These are phyloP conservation scores for Herpetomonas tarakana DNA, from an alignment of 208 protist genomes.

Conservation along the genomic window DNA sequence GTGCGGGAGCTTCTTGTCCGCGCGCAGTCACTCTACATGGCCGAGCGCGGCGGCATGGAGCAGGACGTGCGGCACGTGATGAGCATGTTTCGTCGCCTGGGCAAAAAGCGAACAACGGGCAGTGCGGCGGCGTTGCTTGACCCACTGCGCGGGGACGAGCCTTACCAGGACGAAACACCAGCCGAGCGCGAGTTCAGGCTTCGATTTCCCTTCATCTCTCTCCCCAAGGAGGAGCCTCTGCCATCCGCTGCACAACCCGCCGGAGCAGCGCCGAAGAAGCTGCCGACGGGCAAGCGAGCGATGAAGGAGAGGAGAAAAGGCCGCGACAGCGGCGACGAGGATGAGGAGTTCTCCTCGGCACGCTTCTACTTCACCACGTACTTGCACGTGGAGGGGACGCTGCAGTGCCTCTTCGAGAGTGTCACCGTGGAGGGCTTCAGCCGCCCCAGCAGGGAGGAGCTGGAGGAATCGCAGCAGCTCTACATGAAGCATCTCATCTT, in stretches of 20 bases:
- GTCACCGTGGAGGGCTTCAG: constrained; percentile 34
- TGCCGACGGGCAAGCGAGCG: not conserved
- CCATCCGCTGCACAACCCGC: no score
- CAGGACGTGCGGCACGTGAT: constrained; percentile 40
- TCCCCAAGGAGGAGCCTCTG: constrained; percentile 19
- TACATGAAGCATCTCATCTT: constrained; percentile 67
- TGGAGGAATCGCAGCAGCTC: constrained; percentile 38
- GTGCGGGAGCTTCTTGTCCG: constrained; percentile 33
- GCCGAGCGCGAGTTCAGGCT: constrained; percentile 42
- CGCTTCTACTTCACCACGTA: constrained; percentile 54
- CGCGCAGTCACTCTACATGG: constrained; percentile 42
- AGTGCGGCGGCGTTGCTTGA: not conserved
- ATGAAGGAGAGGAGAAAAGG: not conserved
- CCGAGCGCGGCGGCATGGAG: constrained; percentile 36
- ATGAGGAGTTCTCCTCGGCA: constrained; percentile 12
- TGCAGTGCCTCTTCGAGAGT: constrained; percentile 57
- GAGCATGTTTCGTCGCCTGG: constrained; percentile 16
- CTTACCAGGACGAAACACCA: constrained; percentile 13
- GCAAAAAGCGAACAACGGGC: not conserved
- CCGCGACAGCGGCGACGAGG: not conserved
- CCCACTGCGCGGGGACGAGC: not conserved
- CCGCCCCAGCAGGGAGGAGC: constrained; percentile 37
- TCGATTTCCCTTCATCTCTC: constrained; percentile 43
- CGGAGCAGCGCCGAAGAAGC: no score
- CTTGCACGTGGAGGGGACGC: constrained; percentile 41